Evolutionary conservation across 2,329 filamentous ascomycete genomes (phyloP), one percentile per base, ranked within the genome.

Genomic region (Aspergillus neotritici): DNA sequence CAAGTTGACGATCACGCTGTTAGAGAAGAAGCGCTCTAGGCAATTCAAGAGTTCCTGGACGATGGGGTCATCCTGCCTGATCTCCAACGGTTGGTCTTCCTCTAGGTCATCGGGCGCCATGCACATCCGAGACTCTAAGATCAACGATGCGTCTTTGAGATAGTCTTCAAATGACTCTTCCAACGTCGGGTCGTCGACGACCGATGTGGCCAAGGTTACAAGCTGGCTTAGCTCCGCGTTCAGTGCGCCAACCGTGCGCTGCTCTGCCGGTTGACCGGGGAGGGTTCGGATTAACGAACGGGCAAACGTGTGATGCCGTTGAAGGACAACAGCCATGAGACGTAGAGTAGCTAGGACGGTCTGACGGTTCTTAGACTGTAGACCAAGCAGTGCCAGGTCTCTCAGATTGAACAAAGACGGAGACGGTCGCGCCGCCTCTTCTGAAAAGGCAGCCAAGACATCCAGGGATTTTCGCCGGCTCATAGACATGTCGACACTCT

Each of bases 341-440:
- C 91, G 89, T 35, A 98, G 73, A 0, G 91, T 94, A 9, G 94
- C 87, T 50, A 87, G 82, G 12, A 95, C 84, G 1, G 93, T 97
- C 61, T 96, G 90, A 40, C 86, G 79, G 57, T 93, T 96, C 34
- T 78, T 76, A 0, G 93, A 97, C 45, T 82, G 78, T 17, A 96
- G 73, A 57, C 90, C 94, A 30, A 89, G 86, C 3, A 94, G 75
- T 25, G 95, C 84, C 10, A 98, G 77, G 67, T 98, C 93, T 16
- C 94, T 87, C 8, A 98, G 72, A 60, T 94, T 97, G 72, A 96
- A 98, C 1, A 98, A 74, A 11, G 88, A 78, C 0, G 93, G 93
- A 2, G 90, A 93, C 8, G 86, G 78, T 11, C 79, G 74, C 43
- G 93, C 86, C 3, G 84, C 80, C 50, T 86, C 84, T 41, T 86